These are phyloP conservation scores for Rhizophora mangle DNA, from an alignment of 345 rosid species.

Conservation along the genomic window DNA sequence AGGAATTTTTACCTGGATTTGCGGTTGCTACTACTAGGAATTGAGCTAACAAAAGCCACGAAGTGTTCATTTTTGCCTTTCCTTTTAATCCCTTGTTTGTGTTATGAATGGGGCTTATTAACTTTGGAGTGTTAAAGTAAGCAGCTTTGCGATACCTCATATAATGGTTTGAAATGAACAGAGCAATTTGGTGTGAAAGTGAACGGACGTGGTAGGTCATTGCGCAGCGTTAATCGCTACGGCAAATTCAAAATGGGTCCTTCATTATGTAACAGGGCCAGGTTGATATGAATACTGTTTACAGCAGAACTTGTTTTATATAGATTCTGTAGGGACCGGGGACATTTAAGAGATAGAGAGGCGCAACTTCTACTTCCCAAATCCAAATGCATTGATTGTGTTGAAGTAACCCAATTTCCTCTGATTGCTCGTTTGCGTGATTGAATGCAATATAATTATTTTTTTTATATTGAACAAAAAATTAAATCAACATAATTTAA, in stretches of 20 bases:
- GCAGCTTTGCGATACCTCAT: not conserved
- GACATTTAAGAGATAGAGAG: too few species aligned
- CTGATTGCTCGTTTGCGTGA: too few species aligned
- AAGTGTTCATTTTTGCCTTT: slow-evolving; percentile 7
- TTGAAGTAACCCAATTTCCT: too few species aligned
- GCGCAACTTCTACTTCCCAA: too few species aligned
- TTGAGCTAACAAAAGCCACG: not conserved
- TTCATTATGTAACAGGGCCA: not conserved
- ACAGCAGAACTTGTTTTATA: too few species aligned
- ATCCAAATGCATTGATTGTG: too few species aligned
- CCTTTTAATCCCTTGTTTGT: not conserved
- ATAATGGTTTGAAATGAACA: not conserved
- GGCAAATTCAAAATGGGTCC: not conserved
- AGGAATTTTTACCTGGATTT: slow-evolving; percentile 18
- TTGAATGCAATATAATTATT: too few species aligned
- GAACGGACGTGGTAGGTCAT: not conserved
- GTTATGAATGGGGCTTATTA: not conserved
- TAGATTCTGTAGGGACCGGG: too few species aligned
- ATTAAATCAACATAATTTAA: too few species aligned
- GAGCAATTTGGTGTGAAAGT: not conserved
- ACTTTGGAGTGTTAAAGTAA: not conserved
- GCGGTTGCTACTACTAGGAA: not conserved
- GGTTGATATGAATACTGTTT: too few species aligned
- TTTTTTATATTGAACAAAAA: too few species aligned
- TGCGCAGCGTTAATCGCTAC: slow-evolving; percentile 9